Conservation (phyloP, 1,284 basidiomycete species). For the Trametes sp. region DNA sequence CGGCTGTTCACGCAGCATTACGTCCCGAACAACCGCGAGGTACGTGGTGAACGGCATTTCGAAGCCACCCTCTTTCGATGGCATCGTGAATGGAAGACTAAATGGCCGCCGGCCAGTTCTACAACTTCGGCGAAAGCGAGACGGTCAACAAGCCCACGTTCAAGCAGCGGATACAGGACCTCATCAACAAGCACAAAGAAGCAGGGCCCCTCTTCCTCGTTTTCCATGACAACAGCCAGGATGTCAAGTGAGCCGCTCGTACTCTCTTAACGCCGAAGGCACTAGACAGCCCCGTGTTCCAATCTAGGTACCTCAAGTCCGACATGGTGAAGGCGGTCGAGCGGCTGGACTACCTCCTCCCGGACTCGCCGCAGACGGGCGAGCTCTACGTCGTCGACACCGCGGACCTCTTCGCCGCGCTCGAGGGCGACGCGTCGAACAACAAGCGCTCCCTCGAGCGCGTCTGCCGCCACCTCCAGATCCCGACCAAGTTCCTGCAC, state of each 20-base stretch:
- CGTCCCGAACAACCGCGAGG: constrained; percentile 68
- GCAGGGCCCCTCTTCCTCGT: constrained; percentile 77
- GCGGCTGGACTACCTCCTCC: constrained; percentile 61
- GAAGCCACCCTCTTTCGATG: not conserved
- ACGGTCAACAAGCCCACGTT: constrained; percentile 58
- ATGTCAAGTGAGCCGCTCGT: constrained; percentile 65
- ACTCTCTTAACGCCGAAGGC: not conserved
- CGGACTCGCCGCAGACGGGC: constrained; percentile 55
- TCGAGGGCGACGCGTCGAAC: constrained; percentile 63
- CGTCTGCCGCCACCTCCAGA: constrained; percentile 66
- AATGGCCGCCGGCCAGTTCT: constrained; percentile 52
- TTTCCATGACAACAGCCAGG: constrained; percentile 79
- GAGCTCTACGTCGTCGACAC: constrained; percentile 79
- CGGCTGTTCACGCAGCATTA: constrained; percentile 64
- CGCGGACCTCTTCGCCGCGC: constrained; percentile 71
- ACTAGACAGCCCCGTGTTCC: not conserved
- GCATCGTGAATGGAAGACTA: not conserved
- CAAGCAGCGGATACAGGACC: constrained; percentile 56
- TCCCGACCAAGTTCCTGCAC: constrained; percentile 66
- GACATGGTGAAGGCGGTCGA: constrained; percentile 58
- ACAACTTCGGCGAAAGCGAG: constrained; percentile 69
- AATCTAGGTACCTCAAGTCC: constrained; percentile 60
- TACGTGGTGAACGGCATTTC: constrained; percentile 40
- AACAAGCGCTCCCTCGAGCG: constrained; percentile 64
- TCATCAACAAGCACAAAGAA: constrained; percentile 52